Evolutionary conservation across 371 early-diverging fungal genomes (phyloP).

Genomic region (Mucor circinelloides): DNA sequence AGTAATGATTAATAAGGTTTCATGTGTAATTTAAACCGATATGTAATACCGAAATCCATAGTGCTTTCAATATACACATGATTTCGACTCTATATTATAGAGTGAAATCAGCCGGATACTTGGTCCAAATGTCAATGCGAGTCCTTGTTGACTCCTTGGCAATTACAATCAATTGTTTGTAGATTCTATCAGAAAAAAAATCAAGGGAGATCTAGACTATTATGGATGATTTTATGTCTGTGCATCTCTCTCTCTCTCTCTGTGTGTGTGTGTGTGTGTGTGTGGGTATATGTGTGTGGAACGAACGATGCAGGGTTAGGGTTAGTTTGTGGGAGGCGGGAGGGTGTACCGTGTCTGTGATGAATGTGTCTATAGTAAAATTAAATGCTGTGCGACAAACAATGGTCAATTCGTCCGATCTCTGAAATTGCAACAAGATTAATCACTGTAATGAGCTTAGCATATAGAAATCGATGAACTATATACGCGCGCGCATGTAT

Average conservation of each 20-base stretch:
- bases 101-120: neutral
- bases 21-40: neutral
- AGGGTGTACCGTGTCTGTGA: no score
- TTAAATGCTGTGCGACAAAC: no score
- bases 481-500: neutral
- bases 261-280: neutral
- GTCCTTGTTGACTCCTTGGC: neutral
- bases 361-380: no score
- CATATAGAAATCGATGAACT: neutral
- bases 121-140: neutral
- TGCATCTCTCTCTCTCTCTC: no score
- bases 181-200: conserved; percentile 1
- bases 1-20: neutral
- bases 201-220: conserved; percentile 14
- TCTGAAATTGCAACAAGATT: no score
- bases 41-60: neutral
- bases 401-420: no score
- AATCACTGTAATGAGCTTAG: no score
- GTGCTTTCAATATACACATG: neutral
- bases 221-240: conserved; percentile 5
- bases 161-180: neutral
- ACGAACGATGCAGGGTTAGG: no score
- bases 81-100: neutral
- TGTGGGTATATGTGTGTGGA: neutral
- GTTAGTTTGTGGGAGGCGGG: no score